A percentile compares a stretch with the other conserved stretches of the same genome.
Evolutionary conservation across 2,329 filamentous ascomycete genomes (phyloP).

Genomic region (Ascochyta viciae-villosae): DNA sequence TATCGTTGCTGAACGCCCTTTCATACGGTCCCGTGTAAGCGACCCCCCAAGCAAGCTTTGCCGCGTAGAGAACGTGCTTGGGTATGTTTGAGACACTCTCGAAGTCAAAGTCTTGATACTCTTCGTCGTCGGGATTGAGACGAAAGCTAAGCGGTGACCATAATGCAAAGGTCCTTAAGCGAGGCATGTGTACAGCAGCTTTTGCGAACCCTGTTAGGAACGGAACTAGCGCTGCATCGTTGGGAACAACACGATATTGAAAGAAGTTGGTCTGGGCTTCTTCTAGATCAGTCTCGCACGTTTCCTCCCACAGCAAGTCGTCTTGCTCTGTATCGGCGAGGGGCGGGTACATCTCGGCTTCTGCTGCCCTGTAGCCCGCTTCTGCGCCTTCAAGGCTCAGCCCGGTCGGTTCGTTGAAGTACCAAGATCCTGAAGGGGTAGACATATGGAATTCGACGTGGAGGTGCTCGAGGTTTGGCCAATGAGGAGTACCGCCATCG

Average conservation of each 20-base stretch:
- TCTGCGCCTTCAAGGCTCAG: slow-evolving; percentile 9
- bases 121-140: not conserved
- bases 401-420: slow-evolving; percentile 24
- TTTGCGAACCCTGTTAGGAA: slow-evolving; percentile 26
- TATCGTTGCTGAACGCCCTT: not conserved
- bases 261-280: not conserved
- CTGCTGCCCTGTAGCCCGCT: slow-evolving; percentile 3
- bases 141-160: slow-evolving; percentile 18
- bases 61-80: not conserved
- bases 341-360: slow-evolving; percentile 19
- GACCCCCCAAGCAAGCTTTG: slow-evolving; percentile 15
- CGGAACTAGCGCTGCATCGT: slow-evolving; percentile 12
- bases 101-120: not conserved
- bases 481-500: slow-evolving; percentile 12
- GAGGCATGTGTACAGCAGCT: slow-evolving; percentile 21
- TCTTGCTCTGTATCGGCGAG: slow-evolving; percentile 4
- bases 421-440: slow-evolving; percentile 26
- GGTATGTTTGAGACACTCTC: not conserved
- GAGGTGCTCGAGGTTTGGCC: slow-evolving; percentile 29
- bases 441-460: slow-evolving; percentile 20
- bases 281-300: not conserved
- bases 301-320: not conserved
- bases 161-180: slow-evolving; percentile 12
- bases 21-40: slow-evolving; percentile 2
- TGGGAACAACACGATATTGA: slow-evolving; percentile 18